Evolutionary conservation across 2,329 filamentous ascomycete genomes (phyloP), one percentile per base, ranked within the genome.

Genomic region (Endocalyx cinctus): DNA sequence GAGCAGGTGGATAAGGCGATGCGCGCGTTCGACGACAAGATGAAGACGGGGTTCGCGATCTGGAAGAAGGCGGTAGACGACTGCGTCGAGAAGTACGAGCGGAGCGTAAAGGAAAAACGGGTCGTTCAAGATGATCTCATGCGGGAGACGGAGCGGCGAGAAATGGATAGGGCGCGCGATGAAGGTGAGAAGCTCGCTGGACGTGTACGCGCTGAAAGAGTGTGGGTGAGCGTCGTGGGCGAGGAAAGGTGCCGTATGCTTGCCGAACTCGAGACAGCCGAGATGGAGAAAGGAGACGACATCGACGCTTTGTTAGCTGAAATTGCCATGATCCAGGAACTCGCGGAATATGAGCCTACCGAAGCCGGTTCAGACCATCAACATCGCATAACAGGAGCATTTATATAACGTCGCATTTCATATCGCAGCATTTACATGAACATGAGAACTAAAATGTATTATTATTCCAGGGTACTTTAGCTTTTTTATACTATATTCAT

Each of bases 171-270:
- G 2, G 32, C 49, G 10, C 45, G 51, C 2, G 51, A 54, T 13
- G 53, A 52, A 27, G 51, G 54, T 29, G 46, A 43, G 12, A 60
- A 60, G 12, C 48, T 62, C 16, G 38, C 41, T 25, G 54, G 44
- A 31, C 58, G 55, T 18, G 60, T 60, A 29, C 45, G 43, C 6
- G 69, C 66, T 0, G 70, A 77, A 56, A 51, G 58, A 36, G 58
- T 52, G 35, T 78, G 74, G 73, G 50, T 67, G 16, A 53, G 57
- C 22, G 58, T 62, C 26, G 64, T 74, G 4, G 41, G 64, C 5
- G 49, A 59, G 5, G 72, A 74, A 50, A 60, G 71, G 10, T 49
- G 46, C 18, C 56, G 51, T 23, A 47, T 74, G 42, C 51, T 77
- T 29, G 51, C 38, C 6, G 63, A 62, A 18, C 52, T 60, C 48